Conservation (phyloP, 192 early-diverging fungal genomes). For the Backusella tuberculispora region DNA sequence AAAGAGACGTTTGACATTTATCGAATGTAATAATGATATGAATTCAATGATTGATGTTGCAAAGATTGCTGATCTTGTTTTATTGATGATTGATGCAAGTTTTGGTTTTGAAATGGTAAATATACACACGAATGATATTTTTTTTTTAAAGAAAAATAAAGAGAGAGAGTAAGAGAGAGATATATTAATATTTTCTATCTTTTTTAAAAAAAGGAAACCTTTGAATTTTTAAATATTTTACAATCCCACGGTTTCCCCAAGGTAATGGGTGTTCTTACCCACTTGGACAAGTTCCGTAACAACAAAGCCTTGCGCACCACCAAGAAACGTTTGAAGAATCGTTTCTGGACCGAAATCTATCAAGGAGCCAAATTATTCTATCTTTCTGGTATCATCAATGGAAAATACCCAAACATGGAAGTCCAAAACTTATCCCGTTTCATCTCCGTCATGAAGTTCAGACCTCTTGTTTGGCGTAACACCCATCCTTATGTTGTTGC, state of each 20-base stretch:
- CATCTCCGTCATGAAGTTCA: constrained; percentile 98
- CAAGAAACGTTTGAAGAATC: constrained; percentile 95
- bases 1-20: constrained; percentile 93
- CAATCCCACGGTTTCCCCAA: constrained; percentile 98
- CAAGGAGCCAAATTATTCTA: constrained; percentile 99
- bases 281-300: constrained; percentile 94
- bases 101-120: constrained; percentile 97
- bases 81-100: constrained; percentile 94
- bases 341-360: constrained; percentile 99
- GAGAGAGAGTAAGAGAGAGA: constrained; percentile 10
- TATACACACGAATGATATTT: background rate
- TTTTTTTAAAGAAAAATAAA: background rate
- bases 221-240: constrained; percentile 97
- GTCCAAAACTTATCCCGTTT: constrained; percentile 94
- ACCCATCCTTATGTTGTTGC: constrained; percentile 97
- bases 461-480: constrained; percentile 96
- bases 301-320: constrained; percentile 86
- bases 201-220: constrained; percentile 75
- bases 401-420: constrained; percentile 91
- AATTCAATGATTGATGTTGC: constrained; percentile 98
- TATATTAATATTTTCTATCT: background rate
- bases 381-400: constrained; percentile 94
- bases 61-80: constrained; percentile 95
- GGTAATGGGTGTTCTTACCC: constrained; percentile 97
- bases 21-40: constrained; percentile 96